These are phyloP conservation scores for Diaporthe amygdali DNA, from an alignment of 2,329 filamentous ascomycete genomes.

Conservation along the genomic window DNA sequence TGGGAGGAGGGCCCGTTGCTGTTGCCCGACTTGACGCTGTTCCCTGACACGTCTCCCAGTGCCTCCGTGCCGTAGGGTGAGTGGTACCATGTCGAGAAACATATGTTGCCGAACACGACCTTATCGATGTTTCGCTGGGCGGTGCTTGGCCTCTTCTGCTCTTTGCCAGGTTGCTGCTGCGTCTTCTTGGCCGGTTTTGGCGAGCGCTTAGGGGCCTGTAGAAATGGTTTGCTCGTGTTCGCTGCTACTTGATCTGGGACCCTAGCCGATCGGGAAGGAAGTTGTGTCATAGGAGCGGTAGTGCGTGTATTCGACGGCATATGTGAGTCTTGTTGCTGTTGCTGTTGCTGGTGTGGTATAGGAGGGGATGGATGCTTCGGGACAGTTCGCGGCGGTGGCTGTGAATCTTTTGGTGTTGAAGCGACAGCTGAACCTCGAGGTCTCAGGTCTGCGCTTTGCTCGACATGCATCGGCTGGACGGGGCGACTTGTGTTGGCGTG, in stretches of 20 bases:
- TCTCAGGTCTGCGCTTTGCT: not conserved
- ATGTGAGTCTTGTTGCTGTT: not conserved
- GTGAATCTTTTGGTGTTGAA: not conserved
- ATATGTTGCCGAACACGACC: conserved; percentile 82
- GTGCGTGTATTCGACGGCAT: not conserved
- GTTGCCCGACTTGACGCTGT: conserved; percentile 34
- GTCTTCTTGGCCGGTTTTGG: conserved; percentile 17
- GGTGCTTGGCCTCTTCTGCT: conserved; percentile 38
- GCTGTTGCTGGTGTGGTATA: not conserved
- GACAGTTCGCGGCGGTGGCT: conserved; percentile 3
- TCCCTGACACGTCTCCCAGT: conserved; percentile 53
- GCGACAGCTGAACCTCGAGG: conserved; percentile 17
- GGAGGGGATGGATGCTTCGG: conserved; percentile 8
- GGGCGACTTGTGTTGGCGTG: conserved; percentile 4
- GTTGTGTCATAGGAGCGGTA: conserved; percentile 17
- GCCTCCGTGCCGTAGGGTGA: conserved; percentile 84
- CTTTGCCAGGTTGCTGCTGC: conserved; percentile 28
- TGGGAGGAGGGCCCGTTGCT: conserved; percentile 36
- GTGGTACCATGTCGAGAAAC: conserved; percentile 91
- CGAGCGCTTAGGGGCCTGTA: conserved; percentile 6
- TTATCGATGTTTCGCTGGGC: conserved; percentile 81
- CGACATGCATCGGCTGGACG: conserved; percentile 11
- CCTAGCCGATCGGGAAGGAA: conserved; percentile 18
- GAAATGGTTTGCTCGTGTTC: conserved; percentile 23
- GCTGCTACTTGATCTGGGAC: conserved; percentile 22